Conservation (phyloP, 108 stramenopile species). For the Nitzschia sp. region DNA sequence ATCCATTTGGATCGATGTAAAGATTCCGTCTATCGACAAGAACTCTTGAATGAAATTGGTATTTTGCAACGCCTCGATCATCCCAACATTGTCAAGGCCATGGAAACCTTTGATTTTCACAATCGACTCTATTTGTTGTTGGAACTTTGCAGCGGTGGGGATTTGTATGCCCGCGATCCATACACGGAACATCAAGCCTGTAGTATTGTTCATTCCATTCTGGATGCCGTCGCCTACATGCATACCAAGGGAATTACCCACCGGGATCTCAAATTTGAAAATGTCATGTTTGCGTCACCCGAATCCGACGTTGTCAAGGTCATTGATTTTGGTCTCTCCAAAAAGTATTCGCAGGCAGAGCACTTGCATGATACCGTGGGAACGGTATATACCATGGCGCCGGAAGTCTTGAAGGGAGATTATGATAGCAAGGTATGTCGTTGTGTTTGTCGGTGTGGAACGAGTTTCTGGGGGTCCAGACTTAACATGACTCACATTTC, state of each 20-base stretch:
- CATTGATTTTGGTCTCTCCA: slow-evolving; percentile 80
- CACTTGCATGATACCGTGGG: slow-evolving; percentile 66
- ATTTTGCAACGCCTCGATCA: slow-evolving; percentile 80
- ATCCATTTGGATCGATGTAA: slow-evolving; percentile 58
- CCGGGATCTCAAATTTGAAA: slow-evolving; percentile 87
- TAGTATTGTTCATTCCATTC: slow-evolving; percentile 41
- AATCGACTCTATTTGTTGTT: slow-evolving; percentile 38
- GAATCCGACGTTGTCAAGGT: slow-evolving; percentile 39
- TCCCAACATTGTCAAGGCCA: slow-evolving; percentile 79
- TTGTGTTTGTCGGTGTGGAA: no score
- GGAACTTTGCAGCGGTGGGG: slow-evolving; percentile 76
- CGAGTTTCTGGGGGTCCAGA: no score
- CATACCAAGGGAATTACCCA: slow-evolving; percentile 80
- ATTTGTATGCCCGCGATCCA: slow-evolving; percentile 75
- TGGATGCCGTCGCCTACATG: slow-evolving; percentile 80
- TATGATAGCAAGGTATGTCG: slow-evolving; percentile 54
- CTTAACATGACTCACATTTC: not conserved
- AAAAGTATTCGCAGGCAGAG: slow-evolving; percentile 45
- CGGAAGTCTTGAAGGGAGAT: slow-evolving; percentile 74
- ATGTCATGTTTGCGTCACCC: slow-evolving; percentile 66
- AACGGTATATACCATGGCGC: slow-evolving; percentile 80
- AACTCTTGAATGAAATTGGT: slow-evolving; percentile 78
- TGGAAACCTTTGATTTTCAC: slow-evolving; percentile 72
- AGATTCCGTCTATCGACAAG: slow-evolving; percentile 36
- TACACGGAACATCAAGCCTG: slow-evolving; percentile 73